Conservation (phyloP, 441 rosid genomes). For the Jatropha multifida region DNA sequence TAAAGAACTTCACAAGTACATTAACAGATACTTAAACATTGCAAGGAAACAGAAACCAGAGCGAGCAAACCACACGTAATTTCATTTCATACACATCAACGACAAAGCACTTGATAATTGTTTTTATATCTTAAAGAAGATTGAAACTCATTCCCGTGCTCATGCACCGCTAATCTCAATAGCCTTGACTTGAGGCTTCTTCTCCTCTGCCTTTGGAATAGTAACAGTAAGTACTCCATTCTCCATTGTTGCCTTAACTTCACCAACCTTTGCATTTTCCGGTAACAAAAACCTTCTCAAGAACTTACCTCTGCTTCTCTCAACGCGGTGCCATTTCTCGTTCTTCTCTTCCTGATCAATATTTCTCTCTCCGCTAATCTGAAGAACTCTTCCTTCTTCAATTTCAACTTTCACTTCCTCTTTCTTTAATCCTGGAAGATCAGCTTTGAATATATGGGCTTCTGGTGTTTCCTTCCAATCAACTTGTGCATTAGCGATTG, state of each 20-base stretch:
- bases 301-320: constrained; percentile 36
- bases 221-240: constrained; percentile 34
- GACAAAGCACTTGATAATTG: too few relatives aligned
- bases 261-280: constrained; percentile 27
- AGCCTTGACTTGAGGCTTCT: constrained; percentile 31
- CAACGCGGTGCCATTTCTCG: constrained; percentile 37
- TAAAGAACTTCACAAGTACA: too few relatives aligned
- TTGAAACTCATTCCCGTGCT: background rate
- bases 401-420: constrained; percentile 27
- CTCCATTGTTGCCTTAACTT: constrained; percentile 38
- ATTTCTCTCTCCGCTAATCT: constrained; percentile 34
- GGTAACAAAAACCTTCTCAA: constrained; percentile 38
- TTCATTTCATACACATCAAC: too few relatives aligned
- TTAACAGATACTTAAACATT: too few relatives aligned
- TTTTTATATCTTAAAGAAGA: too few relatives aligned
- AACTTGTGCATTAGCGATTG: constrained; percentile 27
- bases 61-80: too few relatives aligned
- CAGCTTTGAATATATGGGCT: constrained; percentile 31
- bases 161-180: constrained; percentile 23
- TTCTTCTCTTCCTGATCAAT: constrained; percentile 25
- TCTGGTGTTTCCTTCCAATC: constrained; percentile 42
- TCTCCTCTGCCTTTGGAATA: constrained; percentile 32
- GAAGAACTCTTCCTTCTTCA: constrained; percentile 24
- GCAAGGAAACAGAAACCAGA: too few relatives aligned
- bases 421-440: constrained; percentile 39